Base-by-base conservation (phyloP, 2,329 filamentous ascomycete species). In the Aspergillus flavus region DNA sequence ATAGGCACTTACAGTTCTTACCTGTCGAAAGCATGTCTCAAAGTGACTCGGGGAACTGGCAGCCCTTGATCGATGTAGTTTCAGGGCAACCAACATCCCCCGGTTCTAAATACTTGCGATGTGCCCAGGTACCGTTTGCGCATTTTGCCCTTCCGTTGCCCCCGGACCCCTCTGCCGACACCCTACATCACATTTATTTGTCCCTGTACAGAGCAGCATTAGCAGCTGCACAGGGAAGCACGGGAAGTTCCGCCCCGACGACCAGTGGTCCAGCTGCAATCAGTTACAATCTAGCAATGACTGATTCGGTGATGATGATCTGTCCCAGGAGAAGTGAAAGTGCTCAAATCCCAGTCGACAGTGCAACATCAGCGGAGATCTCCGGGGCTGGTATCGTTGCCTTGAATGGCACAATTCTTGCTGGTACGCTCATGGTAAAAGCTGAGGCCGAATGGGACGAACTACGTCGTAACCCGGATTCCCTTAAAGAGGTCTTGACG, bases 211-310 rank as follows among this genome's bases (percentile, higher is more conserved):
- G 78, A 45, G 72, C 76, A 2, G 75, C 78, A 0, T 72, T 81
- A 3, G 66, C 67, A n/a, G 72, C 72, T 10, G 68, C 68, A 3
- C 59, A 62, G 16, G 74, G 66, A 59, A 75, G 26, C 69, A 53
- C 60, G 46, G 57, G 56, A 53, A 43, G 74, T 46, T 14, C 69
- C 19, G 64, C 43, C 14, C 61, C 30, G 39, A 28, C 59, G 4
- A 69, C 64, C 1, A 71, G 74, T 53, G 82, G 80, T 1, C 75
- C 78, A 2, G 74, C 81, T 0, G 77, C 78, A 0, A 82, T 87
- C 53, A 86, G 84, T 72, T 87, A 88, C 71, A 88, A 87, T 63
- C 77, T 87, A 3, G 85, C 83, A 11, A 84, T 87, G 81, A 87
- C 85, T 0, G 80, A 78, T 4, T 72, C 77, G 1, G 79, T 76